Base-by-base conservation (phyloP, 2,329 filamentous ascomycete species). In the Periconia digitata region DNA sequence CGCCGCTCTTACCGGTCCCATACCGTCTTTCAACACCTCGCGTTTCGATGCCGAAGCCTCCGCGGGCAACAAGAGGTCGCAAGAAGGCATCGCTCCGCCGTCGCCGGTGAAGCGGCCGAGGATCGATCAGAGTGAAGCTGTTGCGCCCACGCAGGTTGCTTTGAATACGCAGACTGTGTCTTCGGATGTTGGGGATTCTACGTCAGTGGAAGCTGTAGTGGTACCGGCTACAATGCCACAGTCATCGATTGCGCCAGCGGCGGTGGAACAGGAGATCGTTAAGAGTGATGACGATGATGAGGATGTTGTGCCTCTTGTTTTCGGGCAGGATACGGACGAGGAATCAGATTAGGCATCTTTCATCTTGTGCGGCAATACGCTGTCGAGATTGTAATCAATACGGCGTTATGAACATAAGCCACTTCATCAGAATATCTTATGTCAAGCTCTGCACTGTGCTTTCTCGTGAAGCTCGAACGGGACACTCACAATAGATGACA, bases 271-370 rank as follows among this genome's bases (percentile, higher is more conserved):
- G 29, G 46, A 13, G 15, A 41, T 20, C 8, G 53, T 40, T 27
- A 58, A 53, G 17, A 32, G 27, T 12, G 60, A 62, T 24, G 63
- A 60, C 21, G 65, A 67, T 21, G 63, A 66, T 18, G 65, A 65
- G 22, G 62, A 69, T 48, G 60, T 64, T 40, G 62, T 69, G 23
- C 57, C 62, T 10, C 46, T 71, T 6, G 65, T 69, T 1, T 51
- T 71, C 23, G 68, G 67, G 2, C 66, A 66, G 41, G 68, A 71
- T 27, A 68, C 62, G 1, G 68, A 70, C 40, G 64, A 69, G 2
- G 68, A 71, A 7, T 68, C 65, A 1, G 65, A 69, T 12, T 43
- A 23, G 27, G 41, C 10, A 32, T 32, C 10, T 32, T 32, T 32
- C 13, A n/a, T n/a, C n/a, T n/a, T n/a, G n/a, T n/a, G n/a, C n/a